Evolutionary conservation across 371 early-diverging fungal genomes (phyloP).

Genomic region (Lichtheimia hyalospora): DNA sequence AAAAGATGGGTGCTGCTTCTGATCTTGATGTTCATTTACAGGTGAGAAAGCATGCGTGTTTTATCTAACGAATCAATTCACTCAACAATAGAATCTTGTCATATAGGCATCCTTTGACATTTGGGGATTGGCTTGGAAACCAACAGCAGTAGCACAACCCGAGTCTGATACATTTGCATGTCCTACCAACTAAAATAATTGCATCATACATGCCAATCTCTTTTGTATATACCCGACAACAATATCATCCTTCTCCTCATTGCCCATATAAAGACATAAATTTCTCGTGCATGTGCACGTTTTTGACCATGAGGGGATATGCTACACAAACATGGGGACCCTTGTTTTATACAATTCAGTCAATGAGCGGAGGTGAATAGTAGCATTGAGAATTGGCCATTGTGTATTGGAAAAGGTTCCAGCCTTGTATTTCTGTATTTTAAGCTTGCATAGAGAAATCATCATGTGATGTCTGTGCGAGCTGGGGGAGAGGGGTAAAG

Average conservation of each 20-base stretch:
- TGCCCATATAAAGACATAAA: too few relatives aligned
- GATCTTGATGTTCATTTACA: conserved; percentile 3
- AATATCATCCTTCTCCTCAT: background rate
- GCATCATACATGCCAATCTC: background rate
- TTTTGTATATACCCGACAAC: background rate
- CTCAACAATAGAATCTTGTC: background rate
- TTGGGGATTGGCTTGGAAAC: conserved; percentile 7
- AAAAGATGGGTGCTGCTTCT: conserved; percentile 10
- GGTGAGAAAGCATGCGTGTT: background rate
- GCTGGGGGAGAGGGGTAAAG: too few relatives aligned
- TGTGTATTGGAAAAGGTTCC: too few relatives aligned
- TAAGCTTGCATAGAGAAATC: too few relatives aligned
- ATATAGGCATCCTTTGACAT: conserved; percentile 2
- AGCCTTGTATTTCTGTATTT: too few relatives aligned
- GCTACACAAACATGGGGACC: too few relatives aligned
- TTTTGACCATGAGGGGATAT: too few relatives aligned
- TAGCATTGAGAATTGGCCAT: too few relatives aligned
- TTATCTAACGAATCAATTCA: background rate
- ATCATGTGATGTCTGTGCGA: too few relatives aligned
- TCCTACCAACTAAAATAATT: background rate
- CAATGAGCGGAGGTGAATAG: too few relatives aligned
- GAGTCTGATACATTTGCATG: conserved; percentile 1
- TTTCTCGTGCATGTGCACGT: too few relatives aligned
- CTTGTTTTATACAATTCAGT: too few relatives aligned
- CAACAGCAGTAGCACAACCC: conserved; percentile 1